Evolutionary conservation across 495 filamentous ascomycete species (phyloP), one percentile per base, ranked within the genome.

Genomic region (Neurospora cerealis): DNA sequence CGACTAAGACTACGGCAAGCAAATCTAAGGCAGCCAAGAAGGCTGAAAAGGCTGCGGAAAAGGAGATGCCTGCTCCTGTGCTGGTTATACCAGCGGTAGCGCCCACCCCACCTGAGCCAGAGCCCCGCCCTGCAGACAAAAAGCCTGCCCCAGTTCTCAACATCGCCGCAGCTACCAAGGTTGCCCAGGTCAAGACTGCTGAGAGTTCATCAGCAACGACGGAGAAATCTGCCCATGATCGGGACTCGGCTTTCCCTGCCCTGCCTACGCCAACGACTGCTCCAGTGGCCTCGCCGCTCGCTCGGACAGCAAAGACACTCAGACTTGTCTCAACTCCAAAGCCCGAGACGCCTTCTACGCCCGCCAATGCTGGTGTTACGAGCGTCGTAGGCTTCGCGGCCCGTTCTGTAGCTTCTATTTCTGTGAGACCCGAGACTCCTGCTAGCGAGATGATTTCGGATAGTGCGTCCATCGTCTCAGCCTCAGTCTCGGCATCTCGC

Each of bases 381-480:
- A 28, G 74, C 21, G 34, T 76, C n/a, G 44, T 77, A 24, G 76
- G 78, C 19, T 76, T 83, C 17, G 79, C 80, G 24, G 77, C 79
- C 19, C 79, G 83, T 41, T 81, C 83, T 21, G 78, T 80, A 21
- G 78, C 79, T 21, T 76, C 82, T 7, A 89, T 90, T 0, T 78
- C 87, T 39, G 88, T 93, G 74, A 85, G 89, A 36, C 92, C 94
- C n/a, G 90, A 89, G 54, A 96, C 94, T 1, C 93, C 94, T 4
- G 89, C 82, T 8, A 92, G 91, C 74, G 94, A 96, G 75, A 79
- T 89, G 5, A 87, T 92, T 32, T 95, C 91, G 1, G 94, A 97
- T 74, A 93, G 86, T 73, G 92, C 92, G 34, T 90, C 89, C 6
- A 86, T 93, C 46, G 89, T 93, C 3, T 95, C 94, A 11, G 88